A percentile compares a stretch with the other conserved stretches of the same genome.
These are phyloP conservation scores for Fraxinus velutina DNA, from an alignment of 305 asterid species.

Conservation along the genomic window DNA sequence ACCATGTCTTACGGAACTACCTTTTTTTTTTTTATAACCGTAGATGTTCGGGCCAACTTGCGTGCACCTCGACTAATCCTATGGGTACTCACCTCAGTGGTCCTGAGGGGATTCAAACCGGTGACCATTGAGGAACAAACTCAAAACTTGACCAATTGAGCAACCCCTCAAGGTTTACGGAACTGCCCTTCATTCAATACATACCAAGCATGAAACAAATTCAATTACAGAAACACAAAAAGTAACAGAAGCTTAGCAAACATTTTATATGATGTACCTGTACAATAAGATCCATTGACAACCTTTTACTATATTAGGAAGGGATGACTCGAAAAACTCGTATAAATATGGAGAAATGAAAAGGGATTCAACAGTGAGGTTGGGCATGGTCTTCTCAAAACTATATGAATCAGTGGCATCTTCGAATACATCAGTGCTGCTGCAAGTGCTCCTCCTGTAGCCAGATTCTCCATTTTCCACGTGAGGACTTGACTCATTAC, in stretches of 20 bases:
- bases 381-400: conserved; percentile 45
- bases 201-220: conserved; percentile 34
- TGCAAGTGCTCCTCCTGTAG: conserved; percentile 49
- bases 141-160: no score
- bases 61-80: no score
- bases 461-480: conserved; percentile 45
- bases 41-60: no score
- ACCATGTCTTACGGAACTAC: conserved; percentile 49
- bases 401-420: conserved; percentile 50
- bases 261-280: conserved; percentile 47
- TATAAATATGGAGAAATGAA: conserved; percentile 66
- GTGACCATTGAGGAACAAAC: no score
- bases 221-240: conserved; percentile 14
- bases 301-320: conserved; percentile 85
- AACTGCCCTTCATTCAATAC: conserved; percentile 87
- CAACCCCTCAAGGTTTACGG: conserved; percentile 24
- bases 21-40: no score
- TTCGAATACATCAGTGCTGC: conserved; percentile 55
- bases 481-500: conserved; percentile 20
- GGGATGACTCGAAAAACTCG: conserved; percentile 76
- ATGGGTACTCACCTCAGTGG: no score
- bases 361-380: conserved; percentile 56
- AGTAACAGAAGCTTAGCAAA: background rate
- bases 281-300: conserved; percentile 81
- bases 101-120: no score